Conservation (phyloP, 176 grass and related monocot species). For the Tillandsia fasciculata region DNA sequence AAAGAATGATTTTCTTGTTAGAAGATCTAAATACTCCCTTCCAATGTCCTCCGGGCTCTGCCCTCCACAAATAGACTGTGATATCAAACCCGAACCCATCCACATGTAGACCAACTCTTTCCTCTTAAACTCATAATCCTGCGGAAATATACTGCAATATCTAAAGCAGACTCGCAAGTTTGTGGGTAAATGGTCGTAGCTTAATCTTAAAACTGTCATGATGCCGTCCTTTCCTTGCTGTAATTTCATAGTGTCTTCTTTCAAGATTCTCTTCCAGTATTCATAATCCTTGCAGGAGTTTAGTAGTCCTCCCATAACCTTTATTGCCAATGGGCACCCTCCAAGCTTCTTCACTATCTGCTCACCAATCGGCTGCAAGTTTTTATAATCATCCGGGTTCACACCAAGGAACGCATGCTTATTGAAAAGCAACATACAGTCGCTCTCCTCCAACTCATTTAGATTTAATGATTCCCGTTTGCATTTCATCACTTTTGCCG, state of each 20-base stretch:
- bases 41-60: conserved; percentile 10
- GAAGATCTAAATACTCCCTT: conserved; percentile 3
- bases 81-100: conserved; percentile 17
- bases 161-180: conserved; percentile 19
- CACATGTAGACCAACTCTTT: conserved; percentile 7
- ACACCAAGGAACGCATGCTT: conserved; percentile 13
- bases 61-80: not conserved
- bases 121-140: not conserved
- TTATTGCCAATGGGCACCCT: conserved; percentile 22
- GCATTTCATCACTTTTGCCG: not conserved
- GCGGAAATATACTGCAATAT: conserved; percentile 21
- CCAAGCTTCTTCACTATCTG: conserved; percentile 10
- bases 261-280: not conserved
- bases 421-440: conserved; percentile 4
- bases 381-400: not conserved
- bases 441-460: not conserved
- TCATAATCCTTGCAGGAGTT: not conserved
- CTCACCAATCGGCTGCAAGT: conserved; percentile 4
- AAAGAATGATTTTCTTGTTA: conserved; percentile 20
- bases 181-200: conserved; percentile 19
- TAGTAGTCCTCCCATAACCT: conserved; percentile 16
- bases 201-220: conserved; percentile 21
- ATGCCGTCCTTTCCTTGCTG: conserved; percentile 7
- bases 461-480: not conserved
- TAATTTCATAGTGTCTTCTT: not conserved